phyloP scores from a whole-genome alignment of 2,329 filamentous ascomycete genomes.

The Mariannaea elegans region DNA sequence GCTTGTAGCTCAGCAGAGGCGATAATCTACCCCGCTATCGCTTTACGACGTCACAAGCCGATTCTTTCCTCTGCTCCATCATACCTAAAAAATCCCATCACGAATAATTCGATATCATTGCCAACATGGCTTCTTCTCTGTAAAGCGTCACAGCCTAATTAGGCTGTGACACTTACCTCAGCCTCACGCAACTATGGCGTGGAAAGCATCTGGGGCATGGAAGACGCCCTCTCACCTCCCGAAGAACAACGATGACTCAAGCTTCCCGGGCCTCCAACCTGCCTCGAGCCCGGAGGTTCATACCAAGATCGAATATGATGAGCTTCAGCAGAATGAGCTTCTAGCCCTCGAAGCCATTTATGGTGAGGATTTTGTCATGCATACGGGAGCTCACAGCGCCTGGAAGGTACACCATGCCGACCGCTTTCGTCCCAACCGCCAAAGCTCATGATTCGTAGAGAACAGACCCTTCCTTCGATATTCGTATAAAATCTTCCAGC shows the following conservation, averaged over 20 bases:
- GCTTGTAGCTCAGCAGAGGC: conserved; percentile 14
- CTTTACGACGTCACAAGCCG: conserved; percentile 35
- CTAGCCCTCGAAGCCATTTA: conserved; percentile 89
- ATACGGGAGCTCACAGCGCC: conserved; percentile 74
- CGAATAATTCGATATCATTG: conserved; percentile 21
- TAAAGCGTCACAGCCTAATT: conserved; percentile 58
- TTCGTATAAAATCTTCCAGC: conserved; percentile 77
- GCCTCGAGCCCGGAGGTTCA: conserved; percentile 49
- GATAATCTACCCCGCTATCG: conserved; percentile 38
- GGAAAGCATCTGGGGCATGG: conserved; percentile 57
- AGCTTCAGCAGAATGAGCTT: conserved; percentile 88
- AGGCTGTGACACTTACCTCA: conserved; percentile 59
- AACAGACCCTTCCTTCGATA: conserved; percentile 83
- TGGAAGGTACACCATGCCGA: conserved; percentile 75
- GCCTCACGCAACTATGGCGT: conserved; percentile 58
- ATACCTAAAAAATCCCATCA: conserved; percentile 23
- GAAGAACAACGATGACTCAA: conserved; percentile 56
- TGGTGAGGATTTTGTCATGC: conserved; percentile 83
- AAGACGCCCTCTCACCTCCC: conserved; percentile 56
- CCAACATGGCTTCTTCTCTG: conserved; percentile 56
- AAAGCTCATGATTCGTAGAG: conserved; percentile 60
- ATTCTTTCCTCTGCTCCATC: conserved; percentile 30
- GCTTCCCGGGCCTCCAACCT: conserved; percentile 61
- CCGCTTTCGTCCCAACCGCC: conserved; percentile 23
- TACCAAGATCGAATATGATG: conserved; percentile 73